Base-by-base conservation (phyloP, 2,329 filamentous ascomycete species). In the Phialophora tarda region DNA sequence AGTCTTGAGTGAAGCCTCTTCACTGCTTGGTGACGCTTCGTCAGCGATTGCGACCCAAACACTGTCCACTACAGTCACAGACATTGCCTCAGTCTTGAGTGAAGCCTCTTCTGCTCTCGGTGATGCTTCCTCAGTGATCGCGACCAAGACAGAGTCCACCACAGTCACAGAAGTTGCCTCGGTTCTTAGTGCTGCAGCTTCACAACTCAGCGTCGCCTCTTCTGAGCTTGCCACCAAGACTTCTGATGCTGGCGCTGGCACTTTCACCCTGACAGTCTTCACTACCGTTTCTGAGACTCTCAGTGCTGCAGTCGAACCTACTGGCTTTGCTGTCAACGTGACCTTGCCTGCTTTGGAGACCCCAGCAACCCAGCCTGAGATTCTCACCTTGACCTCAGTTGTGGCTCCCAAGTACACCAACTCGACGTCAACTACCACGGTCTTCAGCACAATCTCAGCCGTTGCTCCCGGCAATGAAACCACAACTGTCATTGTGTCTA, bases 221-320 rank as follows among this genome's bases (percentile, higher is more conserved):
- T 54, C 59, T 12, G 28, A 38, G 59, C 38, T 62, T 32, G 59
- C 24, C 5, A 62, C 28, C 34, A 62, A 62, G 34, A 62, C 59
- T 21, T 55, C 53, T n/a, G 17, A 11, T 34, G 53, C 28, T 21
- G 28, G 12, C 28, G 26, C 24, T 55, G 53, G 26, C 53, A 55
- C 53, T 34, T 14, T 21, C 53, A 55, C 53, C 53, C 8, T 32
- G 23, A 55, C 53, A 11, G n/a, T 47, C 55, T 41, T 26, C 21
- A 47, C 11, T 17, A 58, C 55, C 21, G 11, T 58, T 17, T 30
- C 28, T 17, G 7, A 53, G 48, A 47, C 55, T 24, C 8, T 28
- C 48, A 23, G 21, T 51, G 48, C 48, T 51, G 48, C 10, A 8
- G 17, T n/a, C 38, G 6, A n/a, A n/a, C 38, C 38, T 32, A 38